phyloP scores from a whole-genome alignment of 768 basidiomycete genomes.

The Boletus rubropictus region DNA sequence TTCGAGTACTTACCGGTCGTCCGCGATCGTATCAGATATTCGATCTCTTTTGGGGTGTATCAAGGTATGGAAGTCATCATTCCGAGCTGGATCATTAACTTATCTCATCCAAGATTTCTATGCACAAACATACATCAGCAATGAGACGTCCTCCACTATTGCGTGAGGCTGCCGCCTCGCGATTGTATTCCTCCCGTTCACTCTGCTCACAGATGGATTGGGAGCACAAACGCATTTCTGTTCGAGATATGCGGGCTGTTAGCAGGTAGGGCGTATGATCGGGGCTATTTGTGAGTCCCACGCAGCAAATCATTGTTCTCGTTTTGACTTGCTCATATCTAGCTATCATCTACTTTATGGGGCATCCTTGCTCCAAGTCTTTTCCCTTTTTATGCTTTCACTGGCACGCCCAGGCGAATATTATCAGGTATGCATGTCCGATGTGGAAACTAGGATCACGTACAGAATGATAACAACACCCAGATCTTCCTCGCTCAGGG shows the following conservation, averaged over 20 bases:
- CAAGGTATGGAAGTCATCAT: conserved; percentile 28
- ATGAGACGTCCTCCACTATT: conserved; percentile 35
- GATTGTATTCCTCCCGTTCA: neutral
- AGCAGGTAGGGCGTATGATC: conserved; percentile 46
- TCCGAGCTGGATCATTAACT: neutral
- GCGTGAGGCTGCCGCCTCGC: conserved; percentile 27
- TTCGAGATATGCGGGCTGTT: conserved; percentile 40
- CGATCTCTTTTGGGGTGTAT: conserved; percentile 39
- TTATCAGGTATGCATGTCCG: conserved; percentile 34
- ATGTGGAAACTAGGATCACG: no score
- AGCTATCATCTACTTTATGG: conserved; percentile 24
- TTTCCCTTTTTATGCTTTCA: conserved; percentile 43
- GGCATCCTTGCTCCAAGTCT: conserved; percentile 25
- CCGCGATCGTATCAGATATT: conserved; percentile 23
- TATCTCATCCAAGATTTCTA: conserved; percentile 32
- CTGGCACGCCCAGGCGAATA: conserved; percentile 37
- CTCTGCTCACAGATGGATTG: conserved; percentile 35
- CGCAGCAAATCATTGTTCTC: no score
- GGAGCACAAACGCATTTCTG: conserved; percentile 45
- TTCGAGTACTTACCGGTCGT: neutral
- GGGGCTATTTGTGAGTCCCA: conserved; percentile 44
- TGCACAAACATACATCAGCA: conserved; percentile 32
- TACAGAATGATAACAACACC: neutral
- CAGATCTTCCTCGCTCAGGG: conserved; percentile 52
- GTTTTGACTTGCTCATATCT: conserved; percentile 5